Base-by-base conservation (phyloP, 495 filamentous ascomycete genomes). In the Penicillium cinerascens region DNA sequence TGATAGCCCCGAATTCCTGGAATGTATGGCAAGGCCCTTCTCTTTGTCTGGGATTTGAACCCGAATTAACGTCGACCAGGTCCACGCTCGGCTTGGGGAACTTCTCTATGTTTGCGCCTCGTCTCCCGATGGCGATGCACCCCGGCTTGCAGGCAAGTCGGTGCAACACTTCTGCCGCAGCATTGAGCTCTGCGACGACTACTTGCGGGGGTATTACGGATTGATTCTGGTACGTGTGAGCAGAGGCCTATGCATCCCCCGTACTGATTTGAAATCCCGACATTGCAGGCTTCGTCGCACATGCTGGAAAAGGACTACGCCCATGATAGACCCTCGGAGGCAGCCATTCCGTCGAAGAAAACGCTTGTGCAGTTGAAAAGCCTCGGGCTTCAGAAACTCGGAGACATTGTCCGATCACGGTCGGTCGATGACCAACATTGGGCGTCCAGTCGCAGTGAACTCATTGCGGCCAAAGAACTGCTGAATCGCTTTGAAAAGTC, bases 1-100 rank as follows among this genome's bases (percentile, higher is more conserved):
- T 97, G 33, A 77, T 95, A 52, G 81, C 83, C n/a, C 92, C 93
- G 9, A 91, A 95, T 74, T 88, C 93, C 23, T 98, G 95, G 89
- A 97, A 90, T 78, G 90, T 93, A 68, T 59, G 87, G 72, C 43
- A 36, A 33, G 33, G 22, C 8, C 4, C 42, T 64, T 43, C 44
- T 41, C 42, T 42, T 23, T 42, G 22, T 41, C 33, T 36, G 7
- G 8, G 17, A 4, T 8, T 4, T 11, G 13, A 29, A 22, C 25
- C 7, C 38, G 39, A 23, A 33, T 23, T 49, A 22, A 18, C 18
- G 4, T 40, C 21, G 17, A 54, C 35, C 56, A 96, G 86, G 80
- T 96, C 49, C 93, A 96, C 73, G 91, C 92, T 21, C 83, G 87
- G 13, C 69, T 97, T 10, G 93, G 89, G 13, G 95, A 97, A 67